Evolutionary conservation across 768 basidiomycete genomes (phyloP), one percentile per base, ranked within the genome.

Genomic region (Russula griseocarnosa): DNA sequence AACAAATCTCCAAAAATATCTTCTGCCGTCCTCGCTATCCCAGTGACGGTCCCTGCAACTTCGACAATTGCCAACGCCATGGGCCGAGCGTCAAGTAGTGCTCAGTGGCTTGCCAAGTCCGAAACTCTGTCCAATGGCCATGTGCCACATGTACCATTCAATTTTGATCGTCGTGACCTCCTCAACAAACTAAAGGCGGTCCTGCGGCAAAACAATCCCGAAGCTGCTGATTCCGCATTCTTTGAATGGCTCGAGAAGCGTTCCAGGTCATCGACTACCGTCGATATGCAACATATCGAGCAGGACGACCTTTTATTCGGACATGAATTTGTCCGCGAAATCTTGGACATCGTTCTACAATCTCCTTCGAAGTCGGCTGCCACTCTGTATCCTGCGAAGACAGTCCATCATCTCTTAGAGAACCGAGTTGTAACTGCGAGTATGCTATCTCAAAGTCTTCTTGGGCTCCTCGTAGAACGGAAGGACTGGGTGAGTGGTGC

Each of bases 31-130:
- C 74, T 89, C 42, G 79, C 85, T 28, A 75, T 89, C 0, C 90
- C 90, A 0, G 74, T 83, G 60, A 76, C 74, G 3, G 76, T 82
- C 7, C 85, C 83, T 3, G 56, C 72, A 1, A 76, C 71, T 10
- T 90, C 90, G 1, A 89, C 79, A 13, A 82, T 92, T 55, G 83
- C 84, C 3, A 77, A 77, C 56, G 87, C 85, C 0, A 77, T 90
- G 67, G 86, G 87, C 3, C 81, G 79, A 55, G 80, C 78, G 0
- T 65, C 71, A 3, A 73, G 76, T 6, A 78, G 79, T 9, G 71
- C 70, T 11, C 75, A 73, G 52, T 89, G 86, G 86, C 58, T 85
- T 8, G 66, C 57, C n/a, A 66, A 70, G 55, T 66, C 65, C 42
- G 24, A 53, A 16, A 20, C 58, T 36, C 50, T 66, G n/a, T 16